A percentile compares a stretch with the other conserved stretches of the same genome.
Conservation (phyloP, 257 asterid species). For the Nicotiana noctiflora region DNA sequence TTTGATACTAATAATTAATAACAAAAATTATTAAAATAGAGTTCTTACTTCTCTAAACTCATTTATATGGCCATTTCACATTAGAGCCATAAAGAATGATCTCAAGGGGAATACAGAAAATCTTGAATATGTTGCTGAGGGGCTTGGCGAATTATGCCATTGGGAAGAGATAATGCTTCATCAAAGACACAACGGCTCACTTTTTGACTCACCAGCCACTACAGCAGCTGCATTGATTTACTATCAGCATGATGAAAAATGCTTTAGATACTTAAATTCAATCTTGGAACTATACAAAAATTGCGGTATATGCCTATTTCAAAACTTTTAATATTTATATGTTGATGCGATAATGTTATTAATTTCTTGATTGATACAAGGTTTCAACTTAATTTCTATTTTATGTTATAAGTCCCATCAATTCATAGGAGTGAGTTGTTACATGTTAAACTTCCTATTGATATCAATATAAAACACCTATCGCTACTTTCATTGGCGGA, state of each 20-base stretch:
- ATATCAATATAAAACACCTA: no score
- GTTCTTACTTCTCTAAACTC: background rate
- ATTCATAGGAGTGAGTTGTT: no score
- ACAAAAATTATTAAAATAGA: no score
- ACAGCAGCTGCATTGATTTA: conserved; percentile 41
- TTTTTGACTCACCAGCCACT: conserved; percentile 39
- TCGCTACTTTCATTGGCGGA: no score
- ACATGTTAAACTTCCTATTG: background rate
- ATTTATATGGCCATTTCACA: no score
- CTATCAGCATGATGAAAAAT: no score
- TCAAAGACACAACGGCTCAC: conserved; percentile 31
- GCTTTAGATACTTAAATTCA: conserved; percentile 17
- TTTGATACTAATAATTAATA: no score
- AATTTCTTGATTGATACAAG: no score
- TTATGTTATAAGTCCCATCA: no score
- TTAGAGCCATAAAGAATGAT: background rate
- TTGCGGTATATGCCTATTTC: conserved; percentile 12
- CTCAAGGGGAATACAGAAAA: background rate
- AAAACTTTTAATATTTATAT: no score
- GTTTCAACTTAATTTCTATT: no score
- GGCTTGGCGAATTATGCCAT: conserved; percentile 6
- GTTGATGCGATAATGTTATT: no score
- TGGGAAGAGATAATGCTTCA: conserved; percentile 12
- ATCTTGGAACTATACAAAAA: background rate
- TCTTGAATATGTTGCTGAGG: conserved; percentile 27